Conservation (phyloP, 2,329 filamentous ascomycete genomes). For the Rhytidhysteron rufulum region DNA sequence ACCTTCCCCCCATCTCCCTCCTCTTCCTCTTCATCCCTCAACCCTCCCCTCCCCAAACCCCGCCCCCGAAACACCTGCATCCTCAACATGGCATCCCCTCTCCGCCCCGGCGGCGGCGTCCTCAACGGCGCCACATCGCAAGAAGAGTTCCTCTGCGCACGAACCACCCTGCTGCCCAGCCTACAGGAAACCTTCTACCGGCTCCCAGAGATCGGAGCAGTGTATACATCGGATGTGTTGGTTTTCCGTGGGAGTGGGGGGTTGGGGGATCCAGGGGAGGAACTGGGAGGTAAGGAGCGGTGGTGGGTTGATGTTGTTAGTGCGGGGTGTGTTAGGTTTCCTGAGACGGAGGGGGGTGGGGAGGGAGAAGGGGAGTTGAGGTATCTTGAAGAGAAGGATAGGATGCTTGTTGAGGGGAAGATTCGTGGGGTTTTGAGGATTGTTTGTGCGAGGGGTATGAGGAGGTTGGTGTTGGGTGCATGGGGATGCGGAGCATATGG, state of each 20-base stretch:
- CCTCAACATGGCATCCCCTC: slow-evolving; percentile 62
- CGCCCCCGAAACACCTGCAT: slow-evolving; percentile 45
- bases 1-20: slow-evolving; percentile 10
- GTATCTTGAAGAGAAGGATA: slow-evolving; percentile 46
- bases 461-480: slow-evolving; percentile 56
- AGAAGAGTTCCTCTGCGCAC: slow-evolving; percentile 60
- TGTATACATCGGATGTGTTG: slow-evolving; percentile 57
- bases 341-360: slow-evolving; percentile 41
- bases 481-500: slow-evolving; percentile 65
- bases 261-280: slow-evolving; percentile 31
- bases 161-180: slow-evolving; percentile 57
- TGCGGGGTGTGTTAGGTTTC: slow-evolving; percentile 57
- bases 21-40: neutral
- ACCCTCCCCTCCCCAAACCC: neutral
- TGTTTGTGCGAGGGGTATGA: slow-evolving; percentile 39
- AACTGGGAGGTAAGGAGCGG: slow-evolving; percentile 45
- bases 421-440: slow-evolving; percentile 58
- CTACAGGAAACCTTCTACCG: slow-evolving; percentile 58
- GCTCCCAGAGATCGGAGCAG: slow-evolving; percentile 54
- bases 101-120: slow-evolving; percentile 59
- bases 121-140: slow-evolving; percentile 57
- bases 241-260: slow-evolving; percentile 48
- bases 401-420: slow-evolving; percentile 50
- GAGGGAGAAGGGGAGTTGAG: slow-evolving; percentile 14
- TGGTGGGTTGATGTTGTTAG: slow-evolving; percentile 59